These are phyloP conservation scores for Cryptococcus floricola DNA, from an alignment of 1,284 basidiomycete species.

Conservation along the genomic window DNA sequence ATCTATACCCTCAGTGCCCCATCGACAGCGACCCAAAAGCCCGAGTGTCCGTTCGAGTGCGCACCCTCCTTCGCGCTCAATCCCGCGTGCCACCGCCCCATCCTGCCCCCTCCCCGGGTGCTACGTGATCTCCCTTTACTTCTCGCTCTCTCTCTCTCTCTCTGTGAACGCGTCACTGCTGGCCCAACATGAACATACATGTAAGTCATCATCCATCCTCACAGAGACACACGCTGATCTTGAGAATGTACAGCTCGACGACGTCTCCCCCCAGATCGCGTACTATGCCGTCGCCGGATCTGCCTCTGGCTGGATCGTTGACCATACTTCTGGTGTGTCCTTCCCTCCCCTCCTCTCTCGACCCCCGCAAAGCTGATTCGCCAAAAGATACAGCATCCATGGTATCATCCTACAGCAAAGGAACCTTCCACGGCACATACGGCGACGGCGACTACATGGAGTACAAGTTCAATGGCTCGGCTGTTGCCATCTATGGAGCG, in stretches of 20 bases:
- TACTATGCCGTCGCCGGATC: constrained; percentile 3
- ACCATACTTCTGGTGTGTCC: constrained; percentile 1
- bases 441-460: not conserved
- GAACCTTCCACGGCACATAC: not conserved
- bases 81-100: too few relatives aligned
- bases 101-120: too few relatives aligned
- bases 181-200: not conserved
- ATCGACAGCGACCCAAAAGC: too few relatives aligned
- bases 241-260: constrained; percentile 10
- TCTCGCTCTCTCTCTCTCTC: too few relatives aligned
- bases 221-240: too few relatives aligned
- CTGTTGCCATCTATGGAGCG: not conserved
- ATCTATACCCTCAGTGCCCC: too few relatives aligned
- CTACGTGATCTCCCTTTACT: too few relatives aligned
- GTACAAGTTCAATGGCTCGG: not conserved
- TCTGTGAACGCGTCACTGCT: too few relatives aligned
- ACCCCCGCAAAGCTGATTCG: not conserved
- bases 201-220: not conserved
- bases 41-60: too few relatives aligned
- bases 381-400: not conserved
- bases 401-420: not conserved
- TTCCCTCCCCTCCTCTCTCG: not conserved
- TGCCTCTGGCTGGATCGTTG: constrained; percentile 4
- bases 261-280: constrained; percentile 14
- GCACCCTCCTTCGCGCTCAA: too few relatives aligned